A percentile compares a stretch with the other conserved stretches of the same genome.
These are phyloP conservation scores for Dactylellina cionopaga DNA, from an alignment of 2,329 filamentous ascomycete genomes.

Conservation along the genomic window DNA sequence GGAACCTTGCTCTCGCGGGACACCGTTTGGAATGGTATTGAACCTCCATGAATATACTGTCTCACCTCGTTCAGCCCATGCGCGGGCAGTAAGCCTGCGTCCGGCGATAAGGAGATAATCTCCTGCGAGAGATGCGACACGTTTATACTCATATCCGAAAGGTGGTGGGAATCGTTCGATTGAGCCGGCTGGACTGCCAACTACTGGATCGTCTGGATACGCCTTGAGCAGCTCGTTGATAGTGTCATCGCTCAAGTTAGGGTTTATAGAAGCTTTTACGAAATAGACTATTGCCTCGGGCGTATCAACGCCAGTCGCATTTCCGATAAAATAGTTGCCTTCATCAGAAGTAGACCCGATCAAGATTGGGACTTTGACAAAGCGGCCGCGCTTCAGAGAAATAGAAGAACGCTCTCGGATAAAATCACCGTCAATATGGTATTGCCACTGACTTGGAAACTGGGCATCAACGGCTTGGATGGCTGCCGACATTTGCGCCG, in stretches of 20 bases:
- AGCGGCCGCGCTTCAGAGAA: conserved; percentile 69
- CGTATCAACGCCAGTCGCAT: conserved; percentile 19
- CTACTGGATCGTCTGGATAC: conserved; percentile 35
- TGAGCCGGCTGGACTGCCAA: conserved; percentile 27
- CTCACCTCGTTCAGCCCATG: conserved; percentile 65
- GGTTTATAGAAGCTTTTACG: not conserved
- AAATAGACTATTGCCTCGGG: conserved; percentile 11
- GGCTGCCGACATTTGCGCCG: conserved; percentile 50
- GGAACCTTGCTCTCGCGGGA: conserved; percentile 62
- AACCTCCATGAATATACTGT: conserved; percentile 72
- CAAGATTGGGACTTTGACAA: conserved; percentile 73
- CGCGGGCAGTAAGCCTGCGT: conserved; percentile 67
- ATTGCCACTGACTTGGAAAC: conserved; percentile 64
- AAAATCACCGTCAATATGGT: conserved; percentile 68
- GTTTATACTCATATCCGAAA: conserved; percentile 65
- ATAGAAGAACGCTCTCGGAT: conserved; percentile 66
- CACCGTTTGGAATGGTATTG: conserved; percentile 67
- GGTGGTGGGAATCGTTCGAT: conserved; percentile 34
- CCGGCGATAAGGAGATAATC: conserved; percentile 69
- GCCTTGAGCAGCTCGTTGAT: conserved; percentile 8
- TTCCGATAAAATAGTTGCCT: conserved; percentile 59
- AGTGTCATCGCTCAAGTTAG: conserved; percentile 6
- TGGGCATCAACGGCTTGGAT: conserved; percentile 56
- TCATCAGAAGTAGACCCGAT: conserved; percentile 74
- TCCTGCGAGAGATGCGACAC: conserved; percentile 67